These are phyloP conservation scores for Ophioceras dolichostomum DNA, from an alignment of 2,329 filamentous ascomycete species.

Conservation along the genomic window DNA sequence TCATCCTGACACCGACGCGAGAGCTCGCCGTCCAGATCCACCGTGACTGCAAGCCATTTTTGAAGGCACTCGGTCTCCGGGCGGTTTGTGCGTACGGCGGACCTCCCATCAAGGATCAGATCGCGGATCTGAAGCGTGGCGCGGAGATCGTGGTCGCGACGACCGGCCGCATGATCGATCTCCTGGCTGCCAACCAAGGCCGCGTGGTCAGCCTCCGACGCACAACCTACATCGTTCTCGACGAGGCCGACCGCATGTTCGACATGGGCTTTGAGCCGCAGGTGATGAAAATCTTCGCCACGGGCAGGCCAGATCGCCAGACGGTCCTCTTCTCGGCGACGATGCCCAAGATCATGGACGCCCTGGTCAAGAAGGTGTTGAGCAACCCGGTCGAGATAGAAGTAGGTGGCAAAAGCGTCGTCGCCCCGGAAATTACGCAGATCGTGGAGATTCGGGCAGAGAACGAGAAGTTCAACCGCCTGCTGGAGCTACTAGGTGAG, in stretches of 20 bases:
- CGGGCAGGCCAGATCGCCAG: constrained; percentile 83
- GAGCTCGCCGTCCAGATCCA: constrained; percentile 92
- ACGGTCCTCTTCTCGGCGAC: constrained; percentile 95
- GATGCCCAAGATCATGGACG: constrained; percentile 87
- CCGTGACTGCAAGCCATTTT: constrained; percentile 85
- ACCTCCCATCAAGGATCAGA: constrained; percentile 93
- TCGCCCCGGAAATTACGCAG: constrained; percentile 86
- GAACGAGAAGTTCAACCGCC: constrained; percentile 67
- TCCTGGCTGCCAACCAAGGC: constrained; percentile 87
- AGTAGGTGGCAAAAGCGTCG: constrained; percentile 78
- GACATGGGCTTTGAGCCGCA: constrained; percentile 99
- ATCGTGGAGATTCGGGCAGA: constrained; percentile 81
- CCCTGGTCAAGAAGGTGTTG: constrained; percentile 77
- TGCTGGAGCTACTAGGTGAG: constrained; percentile 78
- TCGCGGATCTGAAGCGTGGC: constrained; percentile 88
- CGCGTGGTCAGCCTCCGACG: constrained; percentile 82
- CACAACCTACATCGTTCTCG: constrained; percentile 87
- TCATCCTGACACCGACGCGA: constrained; percentile 90
- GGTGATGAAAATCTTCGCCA: constrained; percentile 90
- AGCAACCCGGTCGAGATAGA: constrained; percentile 81
- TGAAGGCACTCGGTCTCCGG: constrained; percentile 74
- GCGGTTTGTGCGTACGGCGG: constrained; percentile 91
- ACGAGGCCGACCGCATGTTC: constrained; percentile 98
- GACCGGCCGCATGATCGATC: constrained; percentile 88
- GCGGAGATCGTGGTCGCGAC: constrained; percentile 94